These are phyloP conservation scores for Botrytis sinoallii DNA, from an alignment of 2,329 filamentous ascomycete species.

Conservation along the genomic window DNA sequence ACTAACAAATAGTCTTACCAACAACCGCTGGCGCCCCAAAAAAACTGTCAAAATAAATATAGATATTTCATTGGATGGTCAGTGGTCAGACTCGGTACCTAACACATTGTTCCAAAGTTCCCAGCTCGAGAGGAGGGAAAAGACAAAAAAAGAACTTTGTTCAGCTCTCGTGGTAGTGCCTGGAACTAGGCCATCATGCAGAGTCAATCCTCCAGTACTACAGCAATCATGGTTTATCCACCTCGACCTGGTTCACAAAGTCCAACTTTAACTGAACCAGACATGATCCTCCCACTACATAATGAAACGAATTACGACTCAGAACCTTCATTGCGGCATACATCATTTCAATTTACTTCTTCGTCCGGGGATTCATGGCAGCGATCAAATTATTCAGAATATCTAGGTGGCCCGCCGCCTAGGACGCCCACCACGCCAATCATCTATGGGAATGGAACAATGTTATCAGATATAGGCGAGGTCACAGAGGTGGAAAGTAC, in stretches of 20 bases:
- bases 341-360: conserved; percentile 40
- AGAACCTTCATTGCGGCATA: conserved; percentile 46
- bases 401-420: conserved; percentile 39
- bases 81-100: not conserved
- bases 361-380: conserved; percentile 38
- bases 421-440: conserved; percentile 58
- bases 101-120: not conserved
- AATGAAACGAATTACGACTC: conserved; percentile 53
- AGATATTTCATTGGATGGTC: conserved; percentile 4
- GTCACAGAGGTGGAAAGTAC: conserved; percentile 53
- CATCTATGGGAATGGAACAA: conserved; percentile 67
- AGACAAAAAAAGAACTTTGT: not conserved
- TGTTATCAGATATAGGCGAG: conserved; percentile 64
- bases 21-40: not conserved
- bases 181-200: conserved; percentile 31
- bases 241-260: conserved; percentile 71
- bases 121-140: no score
- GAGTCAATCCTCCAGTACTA: conserved; percentile 30
- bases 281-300: conserved; percentile 84
- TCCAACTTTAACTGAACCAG: conserved; percentile 86
- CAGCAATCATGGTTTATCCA: conserved; percentile 41
- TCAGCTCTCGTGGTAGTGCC: not conserved
- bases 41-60: not conserved
- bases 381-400: conserved; percentile 29
- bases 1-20: not conserved